Evolutionary conservation across 805 yeast species (phyloP).

Genomic region (Sungouiozyma intestinalis): DNA sequence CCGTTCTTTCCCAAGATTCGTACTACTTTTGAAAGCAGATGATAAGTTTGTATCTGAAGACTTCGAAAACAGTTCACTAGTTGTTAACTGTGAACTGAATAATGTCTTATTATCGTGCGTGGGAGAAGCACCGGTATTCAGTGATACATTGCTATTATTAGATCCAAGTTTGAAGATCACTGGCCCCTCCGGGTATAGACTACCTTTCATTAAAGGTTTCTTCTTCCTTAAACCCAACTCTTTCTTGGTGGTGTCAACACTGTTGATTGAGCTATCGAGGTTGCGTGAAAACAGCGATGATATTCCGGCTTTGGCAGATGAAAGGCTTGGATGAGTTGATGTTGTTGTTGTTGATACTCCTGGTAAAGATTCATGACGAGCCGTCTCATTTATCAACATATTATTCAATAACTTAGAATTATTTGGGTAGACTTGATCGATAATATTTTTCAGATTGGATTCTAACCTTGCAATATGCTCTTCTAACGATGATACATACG

Average conservation of each 20-base stretch:
- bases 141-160: conserved; percentile 3
- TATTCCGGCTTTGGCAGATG: not conserved
- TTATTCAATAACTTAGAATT: conserved; percentile 10
- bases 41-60: not conserved
- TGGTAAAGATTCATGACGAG: conserved; percentile 4
- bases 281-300: not conserved
- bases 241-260: conserved; percentile 1
- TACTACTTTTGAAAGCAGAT: not conserved
- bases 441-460: conserved; percentile 16
- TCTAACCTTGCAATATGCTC: conserved; percentile 24
- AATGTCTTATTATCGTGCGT: not conserved
- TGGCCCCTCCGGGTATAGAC: conserved; percentile 28
- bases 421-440: conserved; percentile 15
- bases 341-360: not conserved
- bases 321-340: not conserved
- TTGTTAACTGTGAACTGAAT: too few species aligned
- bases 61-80: not conserved
- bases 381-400: conserved; percentile 16
- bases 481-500: conserved; percentile 39
- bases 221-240: conserved; percentile 8
- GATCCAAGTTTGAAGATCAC: conserved; percentile 16
- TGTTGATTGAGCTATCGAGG: not conserved
- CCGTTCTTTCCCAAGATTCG: conserved; percentile 11
- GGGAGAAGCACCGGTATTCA: conserved; percentile 8
- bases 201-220: conserved; percentile 22